Percentiles rank a stretch among this genome's conserved stretches.
Conservation (phyloP, 2,329 filamentous ascomycete species). For the Curvularia eragrostidis region DNA sequence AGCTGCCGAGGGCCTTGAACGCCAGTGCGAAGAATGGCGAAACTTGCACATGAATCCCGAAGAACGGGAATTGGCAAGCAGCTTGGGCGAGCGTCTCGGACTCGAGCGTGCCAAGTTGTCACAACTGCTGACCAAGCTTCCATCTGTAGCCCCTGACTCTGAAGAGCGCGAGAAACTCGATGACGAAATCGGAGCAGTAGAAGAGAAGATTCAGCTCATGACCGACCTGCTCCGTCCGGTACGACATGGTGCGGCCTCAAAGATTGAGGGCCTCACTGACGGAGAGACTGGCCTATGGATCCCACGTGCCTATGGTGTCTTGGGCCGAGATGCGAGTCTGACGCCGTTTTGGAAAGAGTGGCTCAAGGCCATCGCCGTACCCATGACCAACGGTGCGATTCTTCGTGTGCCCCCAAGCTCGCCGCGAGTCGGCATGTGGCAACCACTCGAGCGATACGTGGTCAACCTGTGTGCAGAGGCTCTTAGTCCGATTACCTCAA, state of each 20-base stretch:
- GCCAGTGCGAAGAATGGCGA: conserved; percentile 61
- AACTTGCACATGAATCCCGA: conserved; percentile 80
- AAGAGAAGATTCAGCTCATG: conserved; percentile 98
- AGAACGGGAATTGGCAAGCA: conserved; percentile 90
- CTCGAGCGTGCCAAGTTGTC: conserved; percentile 89
- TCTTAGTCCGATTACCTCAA: conserved; percentile 87
- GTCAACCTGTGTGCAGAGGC: conserved; percentile 97
- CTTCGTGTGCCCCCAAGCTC: conserved; percentile 86
- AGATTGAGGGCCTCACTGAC: conserved; percentile 94
- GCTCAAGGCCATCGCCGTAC: conserved; percentile 90
- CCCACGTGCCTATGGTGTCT: conserved; percentile 88
- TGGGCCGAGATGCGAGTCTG: conserved; percentile 82
- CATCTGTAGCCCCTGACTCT: conserved; percentile 80
- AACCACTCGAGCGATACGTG: conserved; percentile 94
- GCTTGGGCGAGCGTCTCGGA: conserved; percentile 85
- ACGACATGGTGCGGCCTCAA: conserved; percentile 91
- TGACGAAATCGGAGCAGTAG: conserved; percentile 92
- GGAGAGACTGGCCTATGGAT: conserved; percentile 97
- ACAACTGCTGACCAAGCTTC: conserved; percentile 81
- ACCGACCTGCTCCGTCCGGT: conserved; percentile 92
- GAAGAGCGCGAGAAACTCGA: conserved; percentile 82
- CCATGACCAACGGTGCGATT: conserved; percentile 89
- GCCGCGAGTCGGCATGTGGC: conserved; percentile 90
- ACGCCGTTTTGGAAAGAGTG: conserved; percentile 98
- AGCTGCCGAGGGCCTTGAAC: conserved; percentile 83